Conservation (phyloP, 495 filamentous ascomycete genomes). For the Bacidia gigantensis region DNA sequence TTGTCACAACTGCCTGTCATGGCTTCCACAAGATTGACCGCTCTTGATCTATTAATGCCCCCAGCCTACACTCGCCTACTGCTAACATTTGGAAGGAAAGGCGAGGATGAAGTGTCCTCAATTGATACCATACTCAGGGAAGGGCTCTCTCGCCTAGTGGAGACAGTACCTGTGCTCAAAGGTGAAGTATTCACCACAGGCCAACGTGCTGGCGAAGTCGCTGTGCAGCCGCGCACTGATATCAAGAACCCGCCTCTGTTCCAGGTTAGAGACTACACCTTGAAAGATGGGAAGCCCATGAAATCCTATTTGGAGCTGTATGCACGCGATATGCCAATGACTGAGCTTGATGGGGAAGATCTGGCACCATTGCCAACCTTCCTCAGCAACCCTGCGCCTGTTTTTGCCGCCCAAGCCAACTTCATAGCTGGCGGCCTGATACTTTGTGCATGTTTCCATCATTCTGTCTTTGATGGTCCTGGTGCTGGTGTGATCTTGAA, state of each 20-base stretch:
- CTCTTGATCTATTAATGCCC: conserved; percentile 1
- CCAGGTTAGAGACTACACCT: background rate
- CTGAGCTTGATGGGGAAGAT: background rate
- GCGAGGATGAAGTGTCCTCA: background rate
- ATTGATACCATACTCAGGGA: background rate
- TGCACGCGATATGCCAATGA: background rate
- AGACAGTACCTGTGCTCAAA: background rate
- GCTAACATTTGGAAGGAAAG: background rate
- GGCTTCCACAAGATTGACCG: background rate
- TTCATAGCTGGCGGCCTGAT: background rate
- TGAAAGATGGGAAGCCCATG: background rate
- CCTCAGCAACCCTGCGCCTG: background rate
- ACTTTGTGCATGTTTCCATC: background rate
- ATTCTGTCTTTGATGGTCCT: background rate
- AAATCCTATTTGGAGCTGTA: background rate
- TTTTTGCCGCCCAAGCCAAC: background rate
- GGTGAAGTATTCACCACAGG: background rate
- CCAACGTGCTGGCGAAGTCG: background rate
- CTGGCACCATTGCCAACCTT: background rate
- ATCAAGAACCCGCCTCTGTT: background rate
- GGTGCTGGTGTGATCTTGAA: background rate
- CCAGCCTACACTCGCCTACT: background rate
- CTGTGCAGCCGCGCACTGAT: background rate
- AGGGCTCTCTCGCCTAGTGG: background rate
- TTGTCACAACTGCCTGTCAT: background rate